Evolutionary conservation across 768 basidiomycete genomes (phyloP).

Genomic region (Boletus edulis): DNA sequence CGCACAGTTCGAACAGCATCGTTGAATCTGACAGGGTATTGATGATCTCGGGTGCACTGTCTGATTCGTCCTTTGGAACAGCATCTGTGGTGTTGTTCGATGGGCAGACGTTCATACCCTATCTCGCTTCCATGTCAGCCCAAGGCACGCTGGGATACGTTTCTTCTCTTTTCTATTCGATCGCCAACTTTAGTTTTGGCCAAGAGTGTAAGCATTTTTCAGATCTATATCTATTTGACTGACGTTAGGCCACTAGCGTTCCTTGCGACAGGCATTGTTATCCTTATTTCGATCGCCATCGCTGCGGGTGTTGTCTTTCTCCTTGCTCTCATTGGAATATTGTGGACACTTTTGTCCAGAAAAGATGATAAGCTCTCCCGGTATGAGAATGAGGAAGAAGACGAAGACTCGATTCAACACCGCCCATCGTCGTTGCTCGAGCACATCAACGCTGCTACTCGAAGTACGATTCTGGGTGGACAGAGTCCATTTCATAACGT

Average conservation of each 20-base stretch:
- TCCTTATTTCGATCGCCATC: constrained; percentile 96
- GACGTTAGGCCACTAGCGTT: constrained; percentile 51
- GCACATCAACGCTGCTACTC: constrained; percentile 88
- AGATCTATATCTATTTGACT: no score
- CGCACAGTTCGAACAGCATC: constrained; percentile 65
- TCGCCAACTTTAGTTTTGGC: constrained; percentile 71
- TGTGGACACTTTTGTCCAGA: constrained; percentile 86
- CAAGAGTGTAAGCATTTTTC: constrained; percentile 55
- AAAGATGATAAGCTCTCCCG: constrained; percentile 71
- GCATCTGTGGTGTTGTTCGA: constrained; percentile 88
- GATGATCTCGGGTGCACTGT: constrained; percentile 79
- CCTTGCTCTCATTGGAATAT: constrained; percentile 76
- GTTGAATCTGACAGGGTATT: constrained; percentile 87
- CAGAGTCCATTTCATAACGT: constrained; percentile 36
- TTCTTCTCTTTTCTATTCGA: constrained; percentile 80
- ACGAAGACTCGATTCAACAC: constrained; percentile 74
- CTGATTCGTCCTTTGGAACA: constrained; percentile 68
- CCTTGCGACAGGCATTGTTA: constrained; percentile 90
- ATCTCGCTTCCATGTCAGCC: constrained; percentile 63
- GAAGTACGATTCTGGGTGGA: constrained; percentile 73
- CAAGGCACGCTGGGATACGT: constrained; percentile 70
- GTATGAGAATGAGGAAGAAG: constrained; percentile 66
- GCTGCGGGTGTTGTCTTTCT: constrained; percentile 92
- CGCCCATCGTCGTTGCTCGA: constrained; percentile 86
- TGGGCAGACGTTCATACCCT: constrained; percentile 79